Conservation (phyloP, 371 early-diverging fungal genomes). For the Mortierella polycephala region DNA sequence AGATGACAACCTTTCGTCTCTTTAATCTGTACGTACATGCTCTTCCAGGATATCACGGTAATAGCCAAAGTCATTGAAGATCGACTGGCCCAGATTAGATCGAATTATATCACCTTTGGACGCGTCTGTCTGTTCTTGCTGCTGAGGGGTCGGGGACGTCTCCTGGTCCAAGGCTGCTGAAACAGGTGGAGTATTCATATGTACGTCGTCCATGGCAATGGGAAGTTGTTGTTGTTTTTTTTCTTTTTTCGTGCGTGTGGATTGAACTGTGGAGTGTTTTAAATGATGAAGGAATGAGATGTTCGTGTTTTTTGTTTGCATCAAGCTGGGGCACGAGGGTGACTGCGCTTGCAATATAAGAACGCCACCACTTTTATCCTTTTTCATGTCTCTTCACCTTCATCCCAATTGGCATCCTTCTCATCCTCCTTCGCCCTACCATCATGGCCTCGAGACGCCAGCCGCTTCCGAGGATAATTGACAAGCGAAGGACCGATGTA, state of each 20-base stretch:
- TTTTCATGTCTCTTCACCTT: conserved; percentile 1
- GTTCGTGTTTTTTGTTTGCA: neutral
- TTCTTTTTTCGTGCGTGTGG: too few relatives aligned
- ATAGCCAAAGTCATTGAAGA: conserved; percentile 29
- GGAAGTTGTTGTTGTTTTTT: too few relatives aligned
- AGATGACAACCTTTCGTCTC: too few relatives aligned
- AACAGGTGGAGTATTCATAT: conserved; percentile 39
- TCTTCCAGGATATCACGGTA: conserved; percentile 50
- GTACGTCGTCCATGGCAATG: conserved; percentile 34
- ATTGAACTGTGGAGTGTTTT: neutral
- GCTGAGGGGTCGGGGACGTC: neutral
- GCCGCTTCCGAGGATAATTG: conserved; percentile 21
- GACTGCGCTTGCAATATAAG: neutral
- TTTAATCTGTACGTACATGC: conserved; percentile 23
- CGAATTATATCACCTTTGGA: conserved; percentile 11
- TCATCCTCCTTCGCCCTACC: neutral
- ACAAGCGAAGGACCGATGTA: conserved; percentile 34
- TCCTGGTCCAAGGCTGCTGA: conserved; percentile 1
- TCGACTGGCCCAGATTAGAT: conserved; percentile 24
- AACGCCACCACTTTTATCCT: conserved; percentile 22
- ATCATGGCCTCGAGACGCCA: conserved; percentile 17
- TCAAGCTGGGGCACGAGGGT: neutral
- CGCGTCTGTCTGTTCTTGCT: neutral
- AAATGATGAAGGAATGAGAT: neutral
- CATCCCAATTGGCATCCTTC: too few relatives aligned